Base-by-base conservation (phyloP, 2,329 filamentous ascomycete genomes). In the Penicillium sp. region DNA sequence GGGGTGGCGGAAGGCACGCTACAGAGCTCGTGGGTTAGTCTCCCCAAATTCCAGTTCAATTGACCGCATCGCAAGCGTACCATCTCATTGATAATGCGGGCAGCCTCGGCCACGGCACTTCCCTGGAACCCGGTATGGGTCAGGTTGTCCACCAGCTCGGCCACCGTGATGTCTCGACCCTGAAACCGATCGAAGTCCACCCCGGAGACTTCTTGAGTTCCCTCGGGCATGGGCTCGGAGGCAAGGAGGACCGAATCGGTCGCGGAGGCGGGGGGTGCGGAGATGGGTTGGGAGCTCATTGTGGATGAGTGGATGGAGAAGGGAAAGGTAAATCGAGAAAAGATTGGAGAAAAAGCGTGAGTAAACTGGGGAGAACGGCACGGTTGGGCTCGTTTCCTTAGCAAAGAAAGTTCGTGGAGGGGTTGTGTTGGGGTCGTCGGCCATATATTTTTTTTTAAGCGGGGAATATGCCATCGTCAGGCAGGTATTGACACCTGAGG, bases 41-140 rank as follows among this genome's bases (percentile, higher is more conserved):
- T 25, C 35, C 16, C 10, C 16, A n/a, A 16, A n/a, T 36, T n/a
- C 14, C 8, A 14, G 16, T 16, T 18, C 22, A 35, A 27, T 25
- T 18, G 10, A 27, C 16, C 10, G 40, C 40, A 9, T 28, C 16
- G 22, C 56, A 14, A 33, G 51, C n/a, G 61, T 77, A 95, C 91
- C 94, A 99, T 99, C 56, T 90, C 86, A 68, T 99, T 94, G 70
- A 99, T 91, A 66, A 97, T 95, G 53, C 88, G 82, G 56, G 94
- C 86, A 11, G 92, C 94, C 66, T 95, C 90, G 30, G 86, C 88
- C 62, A 96, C 86, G 18, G 90, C 87, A 51, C 82, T 87, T 25
- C 87, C 88, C 71, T 92, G 88, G 63, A 91, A 91, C 14, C 88
- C 94, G 87, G 95, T 96, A 71, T 85, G 80, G 48, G 82, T 82